Evolutionary conservation across 2,329 filamentous ascomycete species (phyloP).

Genomic region (Blastomyces silverae): DNA sequence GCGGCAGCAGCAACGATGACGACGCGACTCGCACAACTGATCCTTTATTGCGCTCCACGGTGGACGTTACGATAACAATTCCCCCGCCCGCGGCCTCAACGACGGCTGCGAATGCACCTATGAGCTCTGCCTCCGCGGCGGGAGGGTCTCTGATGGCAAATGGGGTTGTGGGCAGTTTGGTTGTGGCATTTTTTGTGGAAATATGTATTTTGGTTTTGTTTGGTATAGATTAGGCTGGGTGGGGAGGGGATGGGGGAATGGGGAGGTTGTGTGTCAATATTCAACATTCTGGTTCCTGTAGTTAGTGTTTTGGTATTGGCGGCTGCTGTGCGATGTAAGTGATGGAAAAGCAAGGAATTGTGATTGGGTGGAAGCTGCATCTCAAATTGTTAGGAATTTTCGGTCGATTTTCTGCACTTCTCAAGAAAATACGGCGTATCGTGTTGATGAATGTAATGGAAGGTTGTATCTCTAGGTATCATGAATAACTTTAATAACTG

Average conservation of each 20-base stretch:
- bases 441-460: too few relatives aligned
- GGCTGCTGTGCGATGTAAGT: too few relatives aligned
- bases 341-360: neutral
- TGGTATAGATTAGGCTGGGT: constrained; percentile 1
- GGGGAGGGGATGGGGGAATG: too few relatives aligned
- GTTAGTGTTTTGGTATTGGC: neutral
- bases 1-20: neutral
- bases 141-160: neutral
- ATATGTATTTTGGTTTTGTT: neutral
- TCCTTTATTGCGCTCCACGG: neutral
- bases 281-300: neutral
- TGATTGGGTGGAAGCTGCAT: neutral
- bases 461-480: too few relatives aligned
- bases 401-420: neutral
- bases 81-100: neutral
- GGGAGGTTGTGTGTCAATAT: neutral
- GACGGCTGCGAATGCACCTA: neutral
- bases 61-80: constrained; percentile 5
- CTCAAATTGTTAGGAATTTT: neutral
- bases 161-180: neutral
- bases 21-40: neutral
- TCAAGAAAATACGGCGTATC: neutral
- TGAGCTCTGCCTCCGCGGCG: neutral
- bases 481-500: neutral
- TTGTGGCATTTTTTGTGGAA: neutral